phyloP scores from a whole-genome alignment of 441 rosid genomes.

The Aleurites moluccanus region DNA sequence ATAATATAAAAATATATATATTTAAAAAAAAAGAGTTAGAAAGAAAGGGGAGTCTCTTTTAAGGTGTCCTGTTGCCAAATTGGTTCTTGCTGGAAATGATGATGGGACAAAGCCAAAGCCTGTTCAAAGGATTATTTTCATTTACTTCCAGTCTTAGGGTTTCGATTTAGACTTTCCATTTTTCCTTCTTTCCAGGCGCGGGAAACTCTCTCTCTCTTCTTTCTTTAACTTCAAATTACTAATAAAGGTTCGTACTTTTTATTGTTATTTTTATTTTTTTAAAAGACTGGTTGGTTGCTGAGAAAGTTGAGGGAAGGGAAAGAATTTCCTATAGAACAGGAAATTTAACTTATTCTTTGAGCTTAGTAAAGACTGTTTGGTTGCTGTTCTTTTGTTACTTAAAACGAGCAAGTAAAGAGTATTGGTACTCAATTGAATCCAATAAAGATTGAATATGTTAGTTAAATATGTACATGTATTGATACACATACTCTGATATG shows the following conservation, averaged over 20 bases:
- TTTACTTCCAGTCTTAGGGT: conserved; percentile 17
- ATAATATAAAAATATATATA: background rate
- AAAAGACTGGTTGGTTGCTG: conserved; percentile 25
- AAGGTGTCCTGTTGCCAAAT: conserved; percentile 49
- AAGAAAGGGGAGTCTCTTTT: conserved; percentile 40
- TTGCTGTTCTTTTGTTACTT: background rate
- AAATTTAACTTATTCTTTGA: background rate
- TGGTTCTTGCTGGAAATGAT: conserved; percentile 46
- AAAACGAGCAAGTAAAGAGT: background rate
- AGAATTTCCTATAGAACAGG: background rate
- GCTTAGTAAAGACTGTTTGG: too few relatives aligned
- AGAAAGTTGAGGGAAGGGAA: conserved; percentile 16
- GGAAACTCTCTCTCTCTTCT: conserved; percentile 39
- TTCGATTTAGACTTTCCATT: background rate
- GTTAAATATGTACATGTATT: background rate
- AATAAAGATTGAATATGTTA: background rate
- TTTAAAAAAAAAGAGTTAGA: background rate
- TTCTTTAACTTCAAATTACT: conserved; percentile 30
- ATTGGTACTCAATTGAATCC: background rate
- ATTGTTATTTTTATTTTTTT: conserved; percentile 18
- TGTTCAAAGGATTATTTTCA: conserved; percentile 28
- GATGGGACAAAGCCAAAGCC: conserved; percentile 37
- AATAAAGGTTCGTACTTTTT: conserved; percentile 36
- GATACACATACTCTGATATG: background rate
- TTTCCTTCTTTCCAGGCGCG: conserved; percentile 29